Evolutionary conservation across 106 monocot genomes (phyloP), one percentile per base, ranked within the genome.

Genomic region (Iris macrosiphon): DNA sequence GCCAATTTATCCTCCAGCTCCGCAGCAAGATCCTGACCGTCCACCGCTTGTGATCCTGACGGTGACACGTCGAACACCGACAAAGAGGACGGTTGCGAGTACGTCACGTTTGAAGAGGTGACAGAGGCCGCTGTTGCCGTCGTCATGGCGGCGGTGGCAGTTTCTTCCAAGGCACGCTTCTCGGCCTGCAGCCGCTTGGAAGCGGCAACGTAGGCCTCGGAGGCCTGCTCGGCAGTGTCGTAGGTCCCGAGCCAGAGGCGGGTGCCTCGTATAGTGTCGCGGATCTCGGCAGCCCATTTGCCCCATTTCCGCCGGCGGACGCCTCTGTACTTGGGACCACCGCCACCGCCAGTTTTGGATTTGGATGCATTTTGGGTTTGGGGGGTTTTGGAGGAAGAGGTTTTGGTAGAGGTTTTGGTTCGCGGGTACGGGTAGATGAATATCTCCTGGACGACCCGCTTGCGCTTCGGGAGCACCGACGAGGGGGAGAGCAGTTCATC

Each of bases 261-360:
- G 8, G 37, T 22, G 0, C 70, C 52, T 6, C 58, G 19, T 22
- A 63, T 70, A 0, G 76, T 52, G n/a, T 76, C 76, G 6, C 76
- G 18, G 14, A 76, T 76, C 63, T 76, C 76, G 1, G 76, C 76
- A 7, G 69, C 76, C 76, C 76, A 76, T 25, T 76, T 76, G 2
- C 76, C 76, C 76, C 76, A 76, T n/a, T 58, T 58, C 21, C 76
- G 45, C 59, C 50, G 76, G 33, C 76, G 49, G 4, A 76, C 76
- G 12, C 76, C 76, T 38, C 49, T 40, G 55, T 61, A 66, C 44
- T 41, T 56, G 21, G 41, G 14, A 16, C 4, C 22, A 17, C 4
- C 32, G 55, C 7, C 32, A 9, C 17, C 33, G 17, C n/a, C 32
- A 18, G 34, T 7, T 16, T 43, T 15, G 47, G 31, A 6, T 27